These are phyloP conservation scores for Fusarium fujikuroi DNA, from an alignment of 2,329 filamentous ascomycete species.

Conservation along the genomic window DNA sequence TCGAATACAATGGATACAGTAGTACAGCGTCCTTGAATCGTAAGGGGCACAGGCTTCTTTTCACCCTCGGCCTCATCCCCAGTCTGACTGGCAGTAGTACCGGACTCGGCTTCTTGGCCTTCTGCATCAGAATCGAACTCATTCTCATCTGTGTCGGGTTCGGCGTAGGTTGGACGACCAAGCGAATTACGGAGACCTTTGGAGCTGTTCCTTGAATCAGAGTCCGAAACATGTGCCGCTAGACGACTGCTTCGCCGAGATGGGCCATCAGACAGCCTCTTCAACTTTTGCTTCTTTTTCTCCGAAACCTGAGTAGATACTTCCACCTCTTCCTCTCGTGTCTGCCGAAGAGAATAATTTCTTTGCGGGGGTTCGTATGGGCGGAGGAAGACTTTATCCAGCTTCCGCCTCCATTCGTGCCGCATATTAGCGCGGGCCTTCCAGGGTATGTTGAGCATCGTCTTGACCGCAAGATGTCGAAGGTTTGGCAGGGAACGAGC, in stretches of 20 bases:
- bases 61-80: slow-evolving; percentile 10
- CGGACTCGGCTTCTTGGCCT: slow-evolving; percentile 18
- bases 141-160: slow-evolving; percentile 59
- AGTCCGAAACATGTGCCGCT: slow-evolving; percentile 44
- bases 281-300: slow-evolving; percentile 31
- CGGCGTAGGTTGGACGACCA: slow-evolving; percentile 52
- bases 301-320: background rate
- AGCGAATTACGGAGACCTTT: slow-evolving; percentile 31
- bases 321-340: slow-evolving; percentile 5
- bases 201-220: slow-evolving; percentile 37
- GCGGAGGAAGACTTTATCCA: slow-evolving; percentile 74
- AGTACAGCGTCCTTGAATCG: slow-evolving; percentile 77
- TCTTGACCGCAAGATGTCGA: slow-evolving; percentile 76
- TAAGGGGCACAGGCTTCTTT: slow-evolving; percentile 56
- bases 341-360: slow-evolving; percentile 37
- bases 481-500: slow-evolving; percentile 74
- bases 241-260: slow-evolving; percentile 54
- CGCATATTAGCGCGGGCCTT: slow-evolving; percentile 83
- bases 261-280: slow-evolving; percentile 35
- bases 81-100: background rate
- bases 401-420: slow-evolving; percentile 77
- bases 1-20: slow-evolving; percentile 78
- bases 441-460: slow-evolving; percentile 84
- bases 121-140: slow-evolving; percentile 49
- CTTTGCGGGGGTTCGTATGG: slow-evolving; percentile 54